phyloP scores from a whole-genome alignment of 148 eudicot species.

The Rheum nobile region DNA sequence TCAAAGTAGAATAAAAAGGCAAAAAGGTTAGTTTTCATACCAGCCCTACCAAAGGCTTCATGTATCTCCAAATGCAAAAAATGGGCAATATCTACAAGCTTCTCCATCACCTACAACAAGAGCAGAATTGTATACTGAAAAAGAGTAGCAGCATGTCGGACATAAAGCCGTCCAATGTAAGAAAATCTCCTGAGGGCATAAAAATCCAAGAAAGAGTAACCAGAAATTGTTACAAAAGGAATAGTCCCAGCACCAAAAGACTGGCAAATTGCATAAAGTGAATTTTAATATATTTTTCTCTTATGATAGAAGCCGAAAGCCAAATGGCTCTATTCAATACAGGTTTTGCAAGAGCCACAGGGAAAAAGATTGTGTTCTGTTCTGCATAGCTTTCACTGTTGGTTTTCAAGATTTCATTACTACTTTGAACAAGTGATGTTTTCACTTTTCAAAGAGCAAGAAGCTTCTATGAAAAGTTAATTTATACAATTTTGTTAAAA shows the following conservation, averaged over 20 bases:
- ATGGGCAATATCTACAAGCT: slow-evolving; percentile 86
- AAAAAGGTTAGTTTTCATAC: slow-evolving; percentile 31
- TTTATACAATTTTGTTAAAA: background rate
- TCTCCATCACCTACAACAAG: slow-evolving; percentile 83
- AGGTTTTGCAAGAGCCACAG: background rate
- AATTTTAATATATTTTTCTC: background rate
- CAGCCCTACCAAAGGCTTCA: slow-evolving; percentile 69
- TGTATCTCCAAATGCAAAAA: slow-evolving; percentile 78
- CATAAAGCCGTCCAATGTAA: background rate
- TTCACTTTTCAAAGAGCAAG: background rate
- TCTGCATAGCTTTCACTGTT: background rate
- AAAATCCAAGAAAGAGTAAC: background rate
- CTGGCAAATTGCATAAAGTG: background rate
- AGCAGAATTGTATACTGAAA: background rate
- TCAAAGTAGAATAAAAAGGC: background rate
- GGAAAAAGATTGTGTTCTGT: background rate
- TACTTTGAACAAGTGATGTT: background rate
- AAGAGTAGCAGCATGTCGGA: background rate
- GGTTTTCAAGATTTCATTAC: background rate
- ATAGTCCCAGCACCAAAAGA: background rate
- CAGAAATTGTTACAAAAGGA: background rate
- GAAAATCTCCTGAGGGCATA: background rate
- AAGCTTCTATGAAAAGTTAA: background rate
- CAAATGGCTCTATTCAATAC: background rate
- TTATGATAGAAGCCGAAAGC: background rate